phyloP scores from a whole-genome alignment of 73 alveolate genomes.

The Durusdinium trenchii region DNA sequence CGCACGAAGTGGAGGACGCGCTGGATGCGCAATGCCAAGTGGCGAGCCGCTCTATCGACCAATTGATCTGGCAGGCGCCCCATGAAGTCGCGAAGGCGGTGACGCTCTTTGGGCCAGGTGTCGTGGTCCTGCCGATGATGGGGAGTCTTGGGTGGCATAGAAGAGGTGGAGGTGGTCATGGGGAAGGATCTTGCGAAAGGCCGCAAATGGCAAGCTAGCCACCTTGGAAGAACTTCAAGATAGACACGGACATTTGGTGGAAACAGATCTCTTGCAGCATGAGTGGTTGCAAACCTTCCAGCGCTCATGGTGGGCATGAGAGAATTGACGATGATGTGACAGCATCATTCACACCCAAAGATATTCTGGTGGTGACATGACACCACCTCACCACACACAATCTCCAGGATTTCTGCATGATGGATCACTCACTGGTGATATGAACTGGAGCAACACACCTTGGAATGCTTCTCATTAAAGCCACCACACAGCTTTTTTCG shows the following conservation, averaged over 20 bases:
- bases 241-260: background rate
- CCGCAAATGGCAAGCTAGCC: background rate
- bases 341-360: no score
- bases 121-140: constrained; percentile 82
- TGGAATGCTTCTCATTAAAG: no score
- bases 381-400: no score
- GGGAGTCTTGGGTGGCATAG: constrained; percentile 3
- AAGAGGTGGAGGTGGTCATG: background rate
- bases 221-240: background rate
- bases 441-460: no score
- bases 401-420: no score
- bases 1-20: constrained; percentile 48
- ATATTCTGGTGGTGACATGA: no score
- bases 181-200: background rate
- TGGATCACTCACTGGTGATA: no score
- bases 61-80: constrained; percentile 67
- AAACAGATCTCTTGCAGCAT: no score
- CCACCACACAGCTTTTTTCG: no score
- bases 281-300: no score
- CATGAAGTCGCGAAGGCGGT: constrained; percentile 70
- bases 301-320: no score
- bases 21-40: constrained; percentile 46
- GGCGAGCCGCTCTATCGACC: constrained; percentile 74
- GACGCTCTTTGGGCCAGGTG: constrained; percentile 87
- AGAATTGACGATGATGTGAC: no score